These are phyloP conservation scores for Termitomyces sp. DNA, from an alignment of 768 basidiomycete genomes.

Conservation along the genomic window DNA sequence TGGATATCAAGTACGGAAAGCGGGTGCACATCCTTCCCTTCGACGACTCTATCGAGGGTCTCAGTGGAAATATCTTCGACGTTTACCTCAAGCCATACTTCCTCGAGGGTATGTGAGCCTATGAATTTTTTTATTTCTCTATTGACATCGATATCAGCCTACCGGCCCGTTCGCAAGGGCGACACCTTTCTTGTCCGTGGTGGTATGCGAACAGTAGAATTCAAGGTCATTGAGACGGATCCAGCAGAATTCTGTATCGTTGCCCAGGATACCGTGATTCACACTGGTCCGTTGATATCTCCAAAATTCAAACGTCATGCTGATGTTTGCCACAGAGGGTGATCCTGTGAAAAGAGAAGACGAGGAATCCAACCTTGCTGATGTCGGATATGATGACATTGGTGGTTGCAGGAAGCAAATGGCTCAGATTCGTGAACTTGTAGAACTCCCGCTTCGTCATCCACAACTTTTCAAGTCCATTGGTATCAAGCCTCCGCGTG, in stretches of 20 bases:
- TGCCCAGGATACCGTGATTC: conserved; percentile 97
- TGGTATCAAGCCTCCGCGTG: conserved; percentile 99
- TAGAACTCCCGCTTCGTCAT: conserved; percentile 95
- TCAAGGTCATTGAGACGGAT: conserved; percentile 98
- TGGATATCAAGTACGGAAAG: conserved; percentile 99
- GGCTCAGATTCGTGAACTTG: conserved; percentile 99
- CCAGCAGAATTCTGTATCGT: conserved; percentile 98
- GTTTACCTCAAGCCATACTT: conserved; percentile 99
- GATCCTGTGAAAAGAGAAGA: conserved; percentile 99
- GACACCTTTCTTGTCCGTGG: conserved; percentile 99
- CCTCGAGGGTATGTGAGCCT: conserved; percentile 66
- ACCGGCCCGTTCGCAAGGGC: conserved; percentile 93
- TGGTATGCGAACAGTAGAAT: conserved; percentile 97
- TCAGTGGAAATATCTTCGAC: conserved; percentile 97
- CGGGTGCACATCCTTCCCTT: conserved; percentile 95
- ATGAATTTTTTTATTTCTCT: background rate
- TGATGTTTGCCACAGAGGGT: conserved; percentile 57
- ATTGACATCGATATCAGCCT: conserved; percentile 42
- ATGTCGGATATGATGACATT: conserved; percentile 98
- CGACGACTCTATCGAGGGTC: conserved; percentile 96
- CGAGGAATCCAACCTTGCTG: conserved; percentile 92
- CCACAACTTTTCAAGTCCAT: conserved; percentile 99
- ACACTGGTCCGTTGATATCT: conserved; percentile 52
- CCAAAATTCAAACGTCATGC: conserved; percentile 4
- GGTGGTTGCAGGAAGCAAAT: conserved; percentile 99